Evolutionary conservation across 805 yeast species (phyloP).

Genomic region (Candida incommunis): DNA sequence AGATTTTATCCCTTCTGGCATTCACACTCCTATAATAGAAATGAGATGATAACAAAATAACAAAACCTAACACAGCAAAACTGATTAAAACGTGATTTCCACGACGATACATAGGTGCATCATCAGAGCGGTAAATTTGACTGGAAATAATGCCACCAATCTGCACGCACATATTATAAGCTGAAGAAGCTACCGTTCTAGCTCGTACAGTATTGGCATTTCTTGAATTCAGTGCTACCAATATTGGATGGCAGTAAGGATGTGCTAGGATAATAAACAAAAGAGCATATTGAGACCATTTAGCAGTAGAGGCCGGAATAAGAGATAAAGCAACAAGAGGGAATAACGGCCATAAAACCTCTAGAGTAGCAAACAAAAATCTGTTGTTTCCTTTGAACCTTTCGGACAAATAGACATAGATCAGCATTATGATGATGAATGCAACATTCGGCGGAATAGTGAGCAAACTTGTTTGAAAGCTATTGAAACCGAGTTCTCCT

Average conservation of each 20-base stretch:
- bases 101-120: slow-evolving; percentile 42
- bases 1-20: slow-evolving; percentile 25
- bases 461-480: slow-evolving; percentile 34
- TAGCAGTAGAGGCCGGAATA: background rate
- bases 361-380: background rate
- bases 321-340: background rate
- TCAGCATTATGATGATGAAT: slow-evolving; percentile 12
- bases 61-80: slow-evolving; percentile 1
- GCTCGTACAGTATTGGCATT: slow-evolving; percentile 50
- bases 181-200: slow-evolving; percentile 50
- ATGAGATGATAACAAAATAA: slow-evolving; percentile 13
- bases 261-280: background rate
- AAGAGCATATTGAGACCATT: background rate
- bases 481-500: slow-evolving; percentile 32
- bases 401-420: slow-evolving; percentile 6
- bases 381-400: background rate
- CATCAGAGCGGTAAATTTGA: slow-evolving; percentile 42
- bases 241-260: background rate
- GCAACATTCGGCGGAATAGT: slow-evolving; percentile 36
- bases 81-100: slow-evolving; percentile 23
- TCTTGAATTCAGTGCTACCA: slow-evolving; percentile 23
- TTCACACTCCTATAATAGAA: slow-evolving; percentile 21
- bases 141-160: slow-evolving; percentile 39
- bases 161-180: slow-evolving; percentile 53
- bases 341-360: background rate